Base-by-base conservation (phyloP, 345 rosid genomes). In the Boechera stricta region DNA sequence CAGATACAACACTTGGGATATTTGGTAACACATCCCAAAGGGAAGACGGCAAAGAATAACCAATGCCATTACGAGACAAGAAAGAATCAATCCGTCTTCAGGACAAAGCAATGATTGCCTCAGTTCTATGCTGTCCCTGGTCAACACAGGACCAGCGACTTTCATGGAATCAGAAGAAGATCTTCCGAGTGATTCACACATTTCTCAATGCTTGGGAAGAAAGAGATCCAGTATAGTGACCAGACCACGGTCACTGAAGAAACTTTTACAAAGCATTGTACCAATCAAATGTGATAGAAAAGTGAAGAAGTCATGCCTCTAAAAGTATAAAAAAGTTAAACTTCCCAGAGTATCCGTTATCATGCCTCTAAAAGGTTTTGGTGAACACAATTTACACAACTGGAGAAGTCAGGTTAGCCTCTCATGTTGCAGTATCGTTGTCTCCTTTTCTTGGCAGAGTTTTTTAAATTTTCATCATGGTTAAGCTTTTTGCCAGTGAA, bases 291-390 rank as follows among this genome's bases (percentile, higher is more conserved):
- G 48, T 67, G 71, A 54, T 42, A 78, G 33, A 33, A 69, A 78
- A 62, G 54, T 21, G 77, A 45, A 21, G 24, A 21, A 21, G 24
- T 21, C 24, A 21, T 21, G 24, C 24, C 24, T 21, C 24, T 21
- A 21, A 21, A 21, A 21, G 24, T 21, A 21, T 21, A 21, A 21
- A 21, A 21, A 95, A 86, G 76, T 75, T 84, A 85, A 85, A 74
- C 84, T 95, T 67, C 98, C 99, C 13, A 86, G 93, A 62, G 97
- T 95, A 42, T 58, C 89, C 4, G 93, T 95, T 59, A 82, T 92
- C 54, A 91, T 95, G 99, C 99, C 98, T 73, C 87, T 95, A 29
- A 95, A 95, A 84, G 99, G 98, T 63, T 91, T 89, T 63, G 97
- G 99, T 64, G 99, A 95, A 77, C 98, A 92, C 81, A 95, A 95